Evolutionary conservation across 805 yeast species (phyloP).

Genomic region (Lipomyces starkeyi): DNA sequence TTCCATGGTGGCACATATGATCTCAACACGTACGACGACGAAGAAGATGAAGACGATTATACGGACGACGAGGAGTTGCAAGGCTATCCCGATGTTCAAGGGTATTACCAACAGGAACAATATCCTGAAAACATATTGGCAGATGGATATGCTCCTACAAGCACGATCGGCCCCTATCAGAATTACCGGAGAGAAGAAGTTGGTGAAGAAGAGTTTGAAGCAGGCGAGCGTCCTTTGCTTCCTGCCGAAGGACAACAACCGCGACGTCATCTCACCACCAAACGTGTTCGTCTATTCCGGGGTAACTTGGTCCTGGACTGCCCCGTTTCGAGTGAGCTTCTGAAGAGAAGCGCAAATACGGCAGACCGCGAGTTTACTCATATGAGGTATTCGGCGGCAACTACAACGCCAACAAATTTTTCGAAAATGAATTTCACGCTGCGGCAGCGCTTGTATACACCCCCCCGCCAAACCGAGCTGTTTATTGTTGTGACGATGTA

Average conservation of each 20-base stretch:
- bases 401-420: constrained; percentile 85
- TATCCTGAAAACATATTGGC: constrained; percentile 5
- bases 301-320: constrained; percentile 89
- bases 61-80: constrained; percentile 40
- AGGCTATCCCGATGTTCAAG: constrained; percentile 19
- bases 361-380: constrained; percentile 71
- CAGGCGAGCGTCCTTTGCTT: constrained; percentile 12
- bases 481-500: constrained; percentile 87
- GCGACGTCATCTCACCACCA: constrained; percentile 47
- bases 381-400: constrained; percentile 93
- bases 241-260: constrained; percentile 45
- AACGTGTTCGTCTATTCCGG: constrained; percentile 60
- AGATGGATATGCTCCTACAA: constrained; percentile 17
- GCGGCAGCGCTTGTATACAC: constrained; percentile 77
- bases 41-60: constrained; percentile 21
- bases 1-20: constrained; percentile 44
- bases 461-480: constrained; percentile 83
- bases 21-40: constrained; percentile 43
- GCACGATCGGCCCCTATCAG: constrained; percentile 7
- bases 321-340: constrained; percentile 76
- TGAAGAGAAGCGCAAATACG: constrained; percentile 50
- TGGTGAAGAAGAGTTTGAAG: constrained; percentile 10
- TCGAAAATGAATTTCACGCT: constrained; percentile 68
- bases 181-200: neutral
- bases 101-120: constrained; percentile 1